Evolutionary conservation across 116 monocot genomes (phyloP).

Genomic region (Posidonia oceanica): DNA sequence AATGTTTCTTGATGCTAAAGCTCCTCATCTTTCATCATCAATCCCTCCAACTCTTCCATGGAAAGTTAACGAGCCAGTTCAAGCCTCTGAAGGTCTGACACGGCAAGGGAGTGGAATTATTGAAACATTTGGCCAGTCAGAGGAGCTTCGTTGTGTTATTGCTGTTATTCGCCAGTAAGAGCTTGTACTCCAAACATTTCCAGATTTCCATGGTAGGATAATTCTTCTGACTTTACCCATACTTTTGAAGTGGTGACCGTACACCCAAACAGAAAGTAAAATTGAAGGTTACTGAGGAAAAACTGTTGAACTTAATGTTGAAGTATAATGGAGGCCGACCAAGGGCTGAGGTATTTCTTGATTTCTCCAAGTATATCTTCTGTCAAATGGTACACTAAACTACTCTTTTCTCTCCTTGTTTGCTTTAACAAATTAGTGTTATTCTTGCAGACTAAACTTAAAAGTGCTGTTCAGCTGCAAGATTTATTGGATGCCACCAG

Average conservation of each 20-base stretch:
- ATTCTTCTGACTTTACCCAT: background rate
- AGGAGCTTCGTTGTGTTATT: constrained; percentile 97
- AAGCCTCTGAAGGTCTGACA: constrained; percentile 65
- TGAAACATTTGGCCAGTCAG: constrained; percentile 91
- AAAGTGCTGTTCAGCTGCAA: constrained; percentile 99
- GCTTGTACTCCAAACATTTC: background rate
- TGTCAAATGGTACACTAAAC: background rate
- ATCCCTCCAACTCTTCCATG: constrained; percentile 94
- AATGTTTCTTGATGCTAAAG: constrained; percentile 99
- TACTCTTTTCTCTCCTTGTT: background rate
- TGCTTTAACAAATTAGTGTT: background rate
- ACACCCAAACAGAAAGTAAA: constrained; percentile 99
- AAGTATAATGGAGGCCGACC: constrained; percentile 95
- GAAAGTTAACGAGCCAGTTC: constrained; percentile 82
- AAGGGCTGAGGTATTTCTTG: constrained; percentile 63
- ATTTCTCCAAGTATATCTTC: background rate
- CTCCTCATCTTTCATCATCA: constrained; percentile 97
- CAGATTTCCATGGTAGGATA: background rate
- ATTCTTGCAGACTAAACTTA: constrained; percentile 85
- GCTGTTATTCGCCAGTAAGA: constrained; percentile 95
- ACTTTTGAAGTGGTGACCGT: constrained; percentile 74
- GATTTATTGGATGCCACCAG: constrained; percentile 96
- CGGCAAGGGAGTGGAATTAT: constrained; percentile 94
- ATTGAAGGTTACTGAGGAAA: constrained; percentile 96
- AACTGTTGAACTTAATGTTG: constrained; percentile 90